Conservation (phyloP, 768 basidiomycete species). For the Amanita exitialis region DNA sequence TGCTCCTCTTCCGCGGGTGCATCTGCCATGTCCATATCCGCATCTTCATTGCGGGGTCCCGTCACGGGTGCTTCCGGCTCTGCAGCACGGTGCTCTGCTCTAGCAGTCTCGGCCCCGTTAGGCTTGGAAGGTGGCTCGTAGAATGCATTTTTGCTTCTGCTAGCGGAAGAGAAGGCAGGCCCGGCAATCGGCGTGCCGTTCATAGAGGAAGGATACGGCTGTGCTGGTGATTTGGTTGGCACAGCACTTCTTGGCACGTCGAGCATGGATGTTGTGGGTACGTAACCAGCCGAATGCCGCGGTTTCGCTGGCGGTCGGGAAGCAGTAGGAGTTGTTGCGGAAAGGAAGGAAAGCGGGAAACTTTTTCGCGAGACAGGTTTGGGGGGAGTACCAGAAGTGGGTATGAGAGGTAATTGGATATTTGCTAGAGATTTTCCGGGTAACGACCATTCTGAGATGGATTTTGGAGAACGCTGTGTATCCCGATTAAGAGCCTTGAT, state of each 20-base stretch:
- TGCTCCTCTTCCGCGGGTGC: constrained; percentile 11
- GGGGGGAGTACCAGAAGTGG: constrained; percentile 8
- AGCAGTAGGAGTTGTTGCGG: background rate
- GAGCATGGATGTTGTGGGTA: constrained; percentile 10
- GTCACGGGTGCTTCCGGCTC: background rate
- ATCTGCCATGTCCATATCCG: constrained; percentile 13
- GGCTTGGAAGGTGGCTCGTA: constrained; percentile 39
- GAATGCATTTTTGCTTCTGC: constrained; percentile 53
- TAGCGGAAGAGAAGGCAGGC: constrained; percentile 36
- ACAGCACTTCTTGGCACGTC: constrained; percentile 14
- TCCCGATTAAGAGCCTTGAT: constrained; percentile 18
- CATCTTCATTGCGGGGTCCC: constrained; percentile 8
- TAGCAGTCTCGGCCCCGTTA: constrained; percentile 16
- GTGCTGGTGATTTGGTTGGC: constrained; percentile 20
- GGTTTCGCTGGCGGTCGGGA: background rate
- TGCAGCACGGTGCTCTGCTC: constrained; percentile 7
- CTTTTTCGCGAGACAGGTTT: constrained; percentile 20
- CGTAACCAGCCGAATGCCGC: background rate
- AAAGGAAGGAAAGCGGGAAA: constrained; percentile 8
- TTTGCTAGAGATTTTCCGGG: constrained; percentile 14
- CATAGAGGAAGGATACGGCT: constrained; percentile 14
- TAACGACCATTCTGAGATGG: constrained; percentile 19
- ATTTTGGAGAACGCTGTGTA: constrained; percentile 12
- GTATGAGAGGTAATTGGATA: constrained; percentile 13
- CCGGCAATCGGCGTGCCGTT: constrained; percentile 14